These are phyloP conservation scores for Aspergillus bridgeri DNA, from an alignment of 495 filamentous ascomycete genomes.

Conservation along the genomic window DNA sequence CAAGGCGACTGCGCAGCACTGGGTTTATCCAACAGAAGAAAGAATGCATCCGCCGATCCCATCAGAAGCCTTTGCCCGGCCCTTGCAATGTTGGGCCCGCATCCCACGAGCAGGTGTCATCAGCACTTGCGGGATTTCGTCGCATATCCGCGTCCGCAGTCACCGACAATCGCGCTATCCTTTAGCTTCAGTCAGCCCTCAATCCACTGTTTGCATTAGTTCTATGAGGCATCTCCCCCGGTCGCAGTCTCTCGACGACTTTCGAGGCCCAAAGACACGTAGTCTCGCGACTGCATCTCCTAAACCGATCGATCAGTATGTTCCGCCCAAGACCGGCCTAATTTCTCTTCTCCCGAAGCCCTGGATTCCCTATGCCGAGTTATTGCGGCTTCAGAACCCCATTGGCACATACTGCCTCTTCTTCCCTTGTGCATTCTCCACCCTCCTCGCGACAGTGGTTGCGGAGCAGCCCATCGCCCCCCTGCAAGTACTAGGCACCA, in stretches of 20 bases:
- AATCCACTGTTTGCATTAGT: not conserved
- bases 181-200: not conserved
- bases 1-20: not conserved
- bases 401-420: conserved; percentile 93
- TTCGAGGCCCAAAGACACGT: not conserved
- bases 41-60: not conserved
- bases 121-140: not conserved
- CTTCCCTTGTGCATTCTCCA: conserved; percentile 92
- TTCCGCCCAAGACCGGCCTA: conserved; percentile 68
- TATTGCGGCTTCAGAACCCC: conserved; percentile 90
- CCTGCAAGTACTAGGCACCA: conserved; percentile 62
- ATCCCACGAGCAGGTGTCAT: not conserved
- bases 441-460: conserved; percentile 52
- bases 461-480: conserved; percentile 45
- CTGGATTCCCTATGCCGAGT: conserved; percentile 90
- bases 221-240: not conserved
- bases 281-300: not conserved
- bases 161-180: not conserved
- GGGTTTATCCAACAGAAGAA: not conserved
- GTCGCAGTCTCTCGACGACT: not conserved
- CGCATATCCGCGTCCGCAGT: not conserved
- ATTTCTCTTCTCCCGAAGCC: conserved; percentile 70
- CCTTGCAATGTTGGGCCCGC: not conserved
- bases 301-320: conserved; percentile 46
- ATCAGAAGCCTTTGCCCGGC: not conserved